Percentiles rank a stretch among this genome's conserved stretches.
Conservation (phyloP, 306 rosid species). For the Astragalus glycyphyllos region DNA sequence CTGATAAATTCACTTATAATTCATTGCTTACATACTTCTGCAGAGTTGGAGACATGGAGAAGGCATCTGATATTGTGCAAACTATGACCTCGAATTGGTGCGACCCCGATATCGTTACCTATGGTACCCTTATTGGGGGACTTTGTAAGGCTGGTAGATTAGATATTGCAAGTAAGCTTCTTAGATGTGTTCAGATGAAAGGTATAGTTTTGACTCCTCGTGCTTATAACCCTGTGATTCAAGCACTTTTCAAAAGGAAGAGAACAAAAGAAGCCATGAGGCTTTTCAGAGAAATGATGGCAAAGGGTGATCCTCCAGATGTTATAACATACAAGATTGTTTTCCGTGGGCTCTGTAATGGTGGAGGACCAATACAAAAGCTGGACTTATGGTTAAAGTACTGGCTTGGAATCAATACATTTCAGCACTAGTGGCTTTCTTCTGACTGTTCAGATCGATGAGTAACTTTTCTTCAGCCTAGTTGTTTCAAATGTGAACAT, state of each 20-base stretch:
- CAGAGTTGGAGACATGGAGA: constrained; percentile 74
- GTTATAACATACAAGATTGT: constrained; percentile 72
- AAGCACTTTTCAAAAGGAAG: constrained; percentile 72
- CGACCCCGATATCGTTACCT: constrained; percentile 86
- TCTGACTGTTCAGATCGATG: constrained; percentile 31
- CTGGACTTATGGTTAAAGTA: constrained; percentile 4
- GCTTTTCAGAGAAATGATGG: constrained; percentile 89
- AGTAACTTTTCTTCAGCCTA: constrained; percentile 24
- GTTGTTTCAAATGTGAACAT: constrained; percentile 34
- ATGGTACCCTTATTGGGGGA: constrained; percentile 79
- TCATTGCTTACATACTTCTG: constrained; percentile 81
- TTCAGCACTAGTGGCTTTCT: constrained; percentile 24
- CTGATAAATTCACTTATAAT: constrained; percentile 89
- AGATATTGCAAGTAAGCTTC: constrained; percentile 83
- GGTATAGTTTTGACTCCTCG: constrained; percentile 78
- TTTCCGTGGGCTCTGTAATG: constrained; percentile 86
- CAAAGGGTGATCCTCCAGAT: constrained; percentile 81
- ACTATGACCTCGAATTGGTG: constrained; percentile 81
- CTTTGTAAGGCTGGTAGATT: constrained; percentile 85
- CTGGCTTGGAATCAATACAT: constrained; percentile 19
- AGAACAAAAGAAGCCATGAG: constrained; percentile 84
- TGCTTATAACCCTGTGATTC: constrained; percentile 83
- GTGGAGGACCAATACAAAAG: constrained; percentile 80
- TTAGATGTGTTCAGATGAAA: constrained; percentile 87
- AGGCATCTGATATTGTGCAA: constrained; percentile 87